phyloP scores from a whole-genome alignment of 257 asterid species.

The Gentiana dahurica region DNA sequence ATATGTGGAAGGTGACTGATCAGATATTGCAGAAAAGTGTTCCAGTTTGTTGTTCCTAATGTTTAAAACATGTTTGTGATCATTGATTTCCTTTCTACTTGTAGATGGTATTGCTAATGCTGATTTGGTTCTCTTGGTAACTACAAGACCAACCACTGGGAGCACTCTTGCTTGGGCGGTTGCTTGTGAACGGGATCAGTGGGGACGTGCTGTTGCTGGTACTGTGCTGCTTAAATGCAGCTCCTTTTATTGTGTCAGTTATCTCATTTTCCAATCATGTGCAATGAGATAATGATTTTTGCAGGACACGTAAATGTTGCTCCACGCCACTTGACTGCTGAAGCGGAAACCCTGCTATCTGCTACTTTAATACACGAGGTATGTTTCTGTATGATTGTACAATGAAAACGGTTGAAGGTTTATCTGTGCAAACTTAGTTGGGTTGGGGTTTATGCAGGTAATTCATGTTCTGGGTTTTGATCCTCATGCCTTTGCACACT shows the following conservation, averaged over 20 bases:
- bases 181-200: constrained; percentile 98
- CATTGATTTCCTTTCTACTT: constrained; percentile 10
- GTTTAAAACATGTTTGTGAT: not conserved
- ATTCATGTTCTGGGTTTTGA: constrained; percentile 97
- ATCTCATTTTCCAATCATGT: not conserved
- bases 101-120: constrained; percentile 88
- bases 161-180: constrained; percentile 98
- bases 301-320: constrained; percentile 98
- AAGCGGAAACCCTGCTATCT: constrained; percentile 86
- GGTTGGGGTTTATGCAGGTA: constrained; percentile 33
- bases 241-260: not conserved
- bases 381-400: constrained; percentile 14
- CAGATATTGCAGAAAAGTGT: not conserved
- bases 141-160: constrained; percentile 95
- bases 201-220: constrained; percentile 99
- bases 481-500: constrained; percentile 95
- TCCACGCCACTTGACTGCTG: constrained; percentile 98
- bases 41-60: not conserved
- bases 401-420: not conserved
- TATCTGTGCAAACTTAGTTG: constrained; percentile 9
- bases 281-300: constrained; percentile 6
- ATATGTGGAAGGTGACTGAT: constrained; percentile 71
- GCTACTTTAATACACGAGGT: constrained; percentile 92
- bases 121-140: constrained; percentile 90
- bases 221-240: constrained; percentile 14